Base-by-base conservation (phyloP, 148 eudicot genomes). In the Chenopodium album region DNA sequence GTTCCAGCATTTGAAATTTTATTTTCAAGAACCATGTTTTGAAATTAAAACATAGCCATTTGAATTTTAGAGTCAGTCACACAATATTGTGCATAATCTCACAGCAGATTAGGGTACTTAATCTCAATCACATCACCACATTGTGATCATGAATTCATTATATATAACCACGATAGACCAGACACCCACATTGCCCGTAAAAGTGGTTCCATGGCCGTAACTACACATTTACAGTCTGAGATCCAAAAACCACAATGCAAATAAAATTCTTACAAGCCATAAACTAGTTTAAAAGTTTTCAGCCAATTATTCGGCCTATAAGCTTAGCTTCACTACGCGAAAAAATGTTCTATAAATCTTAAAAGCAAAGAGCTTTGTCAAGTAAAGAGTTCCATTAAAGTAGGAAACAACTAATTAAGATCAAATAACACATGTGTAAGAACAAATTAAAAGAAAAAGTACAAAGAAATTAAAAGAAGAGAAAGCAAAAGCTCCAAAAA, bases 401-500 rank as follows among this genome's bases (percentile, higher is more conserved):
- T 60, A 78, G 79, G 34, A 66, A 59, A 74, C 20, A 74, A 67
- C 76, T 65, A 60, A 73, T 29, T 26, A 54, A 78, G 75, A 77
- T 77, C 73, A 74, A 10, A 72, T 34, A 71, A 75, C 50, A 80
- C 54, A 84, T 76, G 77, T 71, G 47, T 66, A 76, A 75, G 56
- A 81, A 63, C 75, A 65, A 71, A 80, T 60, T 82, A 67, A 80
- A 60, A 84, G 85, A 63, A 52, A 81, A 83, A 80, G 78, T 71
- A 32, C 82, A 79, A 78, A 26, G 23, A 34, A 64, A 66, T 81
- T 59, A 81, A 89, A 88, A 83, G 83, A 84, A 75, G 85, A 79
- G 78, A 88, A 88, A 88, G 88, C 81, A 82, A 89, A 82, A 82
- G 81, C 50, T 52, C 32, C 32, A 77, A 82, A 41, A 73, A 46